Evolutionary conservation across 208 protist species (phyloP), one percentile per base, ranked within the genome.

Genomic region (Leishmania braziliensis): DNA sequence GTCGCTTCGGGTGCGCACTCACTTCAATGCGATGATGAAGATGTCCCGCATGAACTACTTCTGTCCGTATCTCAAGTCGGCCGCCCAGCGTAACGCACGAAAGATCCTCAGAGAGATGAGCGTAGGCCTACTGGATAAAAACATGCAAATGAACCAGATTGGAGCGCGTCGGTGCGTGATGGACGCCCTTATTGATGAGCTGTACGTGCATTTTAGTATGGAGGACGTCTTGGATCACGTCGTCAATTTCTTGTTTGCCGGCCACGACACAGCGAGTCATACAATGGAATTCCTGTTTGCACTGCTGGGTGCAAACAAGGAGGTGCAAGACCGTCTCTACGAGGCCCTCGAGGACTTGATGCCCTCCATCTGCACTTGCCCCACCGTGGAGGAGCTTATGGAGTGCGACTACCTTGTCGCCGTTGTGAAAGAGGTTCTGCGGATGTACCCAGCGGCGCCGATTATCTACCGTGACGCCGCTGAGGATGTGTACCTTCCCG

Each of bases 231-330:
- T 93, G 36, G 83, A 88, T 77, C 90, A 93, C 79, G 65, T 93
- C 62, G 77, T 88, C 62, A 91, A 84, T 33, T 91, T 93, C 54
- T 78, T 93, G 36, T 93, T 93, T 65, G 90, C 88, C 60, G 90
- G 90, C 4, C 88, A 91, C 78, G 88, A 93, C 75, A 91, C 90
- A 26, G 90, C 86, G 5, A 88, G 80, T 80, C 84, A 88, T 81
- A 90, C 90, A 69, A 77, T 93, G 80, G 78, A 89, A 63, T 90
- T 91, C 60, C 82, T 91, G 16, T 85, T 89, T 58, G 88, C 81
- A 36, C 85, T 93, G 51, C 82, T 93, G 36, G 77, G 81, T 39
- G 43, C 82, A 2, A 53, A 93, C 75, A 79, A 76, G 33, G 62
- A 68, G 36, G 86, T 90, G 63, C 87, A 93, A 75, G 71, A 88